Conservation (phyloP, 805 yeast species). For the Ogataea siamensis region DNA sequence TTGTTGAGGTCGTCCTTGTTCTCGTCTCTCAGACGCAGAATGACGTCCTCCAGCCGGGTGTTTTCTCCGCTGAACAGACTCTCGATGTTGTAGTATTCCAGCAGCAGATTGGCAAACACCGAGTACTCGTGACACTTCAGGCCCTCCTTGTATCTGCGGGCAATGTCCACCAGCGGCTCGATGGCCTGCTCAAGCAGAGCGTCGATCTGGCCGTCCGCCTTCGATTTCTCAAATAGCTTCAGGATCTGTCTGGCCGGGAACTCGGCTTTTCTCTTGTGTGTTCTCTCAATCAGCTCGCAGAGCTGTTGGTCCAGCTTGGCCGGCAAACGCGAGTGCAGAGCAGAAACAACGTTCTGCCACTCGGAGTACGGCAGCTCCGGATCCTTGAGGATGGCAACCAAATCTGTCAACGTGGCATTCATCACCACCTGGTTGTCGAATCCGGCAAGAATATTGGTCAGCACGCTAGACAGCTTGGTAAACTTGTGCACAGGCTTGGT, state of each 20-base stretch:
- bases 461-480: slow-evolving; percentile 52
- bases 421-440: slow-evolving; percentile 94
- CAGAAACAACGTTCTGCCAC: slow-evolving; percentile 84
- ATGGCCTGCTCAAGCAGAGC: slow-evolving; percentile 53
- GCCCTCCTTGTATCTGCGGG: slow-evolving; percentile 70
- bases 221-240: slow-evolving; percentile 65
- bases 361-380: slow-evolving; percentile 88
- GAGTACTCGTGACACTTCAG: slow-evolving; percentile 78
- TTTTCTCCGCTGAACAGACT: slow-evolving; percentile 71
- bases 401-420: slow-evolving; percentile 74
- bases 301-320: slow-evolving; percentile 68
- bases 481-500: slow-evolving; percentile 79
- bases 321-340: slow-evolving; percentile 89
- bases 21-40: slow-evolving; percentile 83
- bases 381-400: slow-evolving; percentile 71
- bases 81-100: slow-evolving; percentile 77
- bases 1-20: slow-evolving; percentile 69
- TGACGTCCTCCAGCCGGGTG: slow-evolving; percentile 83
- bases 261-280: slow-evolving; percentile 63
- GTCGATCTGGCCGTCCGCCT: slow-evolving; percentile 48
- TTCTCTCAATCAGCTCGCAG: slow-evolving; percentile 62
- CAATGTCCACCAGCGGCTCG: slow-evolving; percentile 72
- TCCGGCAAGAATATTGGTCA: slow-evolving; percentile 81
- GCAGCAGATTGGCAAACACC: slow-evolving; percentile 66
- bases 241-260: slow-evolving; percentile 90